Conservation (phyloP, 768 basidiomycete genomes). For the Agaricus sinodeliciosus region DNA sequence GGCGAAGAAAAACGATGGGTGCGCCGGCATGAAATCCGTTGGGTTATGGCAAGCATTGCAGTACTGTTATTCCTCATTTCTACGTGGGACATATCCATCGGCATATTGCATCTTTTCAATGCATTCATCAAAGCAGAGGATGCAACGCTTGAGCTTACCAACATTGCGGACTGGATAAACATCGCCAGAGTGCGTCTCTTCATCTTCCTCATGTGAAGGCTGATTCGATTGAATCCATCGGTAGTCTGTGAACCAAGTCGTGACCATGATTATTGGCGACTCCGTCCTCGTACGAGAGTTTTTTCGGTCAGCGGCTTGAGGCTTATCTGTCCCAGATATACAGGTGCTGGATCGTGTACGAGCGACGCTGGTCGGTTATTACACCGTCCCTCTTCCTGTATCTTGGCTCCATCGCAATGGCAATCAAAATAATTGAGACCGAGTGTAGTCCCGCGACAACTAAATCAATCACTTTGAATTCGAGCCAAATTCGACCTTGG, state of each 20-base stretch:
- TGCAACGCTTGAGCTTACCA: neutral
- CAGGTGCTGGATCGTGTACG: neutral
- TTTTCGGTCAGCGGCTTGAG: neutral
- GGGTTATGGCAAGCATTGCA: neutral
- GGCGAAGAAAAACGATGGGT: slow-evolving; percentile 6
- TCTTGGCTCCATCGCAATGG: neutral
- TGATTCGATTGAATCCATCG: neutral
- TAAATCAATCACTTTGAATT: neutral
- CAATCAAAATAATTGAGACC: neutral
- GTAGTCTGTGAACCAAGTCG: neutral
- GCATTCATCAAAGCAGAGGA: neutral
- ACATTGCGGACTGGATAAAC: slow-evolving; percentile 3
- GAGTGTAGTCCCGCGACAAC: neutral
- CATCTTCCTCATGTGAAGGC: neutral
- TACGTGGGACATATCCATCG: neutral
- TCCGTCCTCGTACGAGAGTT: neutral
- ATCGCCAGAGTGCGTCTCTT: neutral
- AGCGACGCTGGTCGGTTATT: neutral
- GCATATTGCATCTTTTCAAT: neutral
- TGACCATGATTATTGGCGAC: slow-evolving; percentile 2
- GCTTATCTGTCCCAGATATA: neutral
- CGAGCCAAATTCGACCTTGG: neutral
- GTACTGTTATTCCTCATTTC: neutral
- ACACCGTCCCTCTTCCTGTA: neutral
- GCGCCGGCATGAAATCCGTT: neutral